phyloP scores from a whole-genome alignment of 2,329 filamentous ascomycete genomes.

The Ophiostoma tasmaniense region DNA sequence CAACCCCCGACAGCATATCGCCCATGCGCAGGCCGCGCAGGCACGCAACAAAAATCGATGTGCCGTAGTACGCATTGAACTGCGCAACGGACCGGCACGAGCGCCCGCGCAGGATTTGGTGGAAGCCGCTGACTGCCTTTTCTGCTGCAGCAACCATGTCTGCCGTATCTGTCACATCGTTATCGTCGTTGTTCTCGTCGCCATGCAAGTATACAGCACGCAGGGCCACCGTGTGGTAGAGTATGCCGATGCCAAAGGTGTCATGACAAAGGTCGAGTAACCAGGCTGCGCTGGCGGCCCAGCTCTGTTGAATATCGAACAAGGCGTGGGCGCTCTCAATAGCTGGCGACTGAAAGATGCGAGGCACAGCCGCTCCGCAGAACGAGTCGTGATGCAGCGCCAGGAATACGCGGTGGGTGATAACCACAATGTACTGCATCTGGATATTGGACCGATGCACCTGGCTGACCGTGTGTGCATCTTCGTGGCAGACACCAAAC shows the following conservation, averaged over 20 bases:
- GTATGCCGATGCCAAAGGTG: constrained; percentile 23
- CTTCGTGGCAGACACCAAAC: background rate
- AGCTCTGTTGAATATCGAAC: constrained; percentile 21
- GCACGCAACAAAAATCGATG: constrained; percentile 21
- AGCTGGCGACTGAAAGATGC: background rate
- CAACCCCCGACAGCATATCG: constrained; percentile 18
- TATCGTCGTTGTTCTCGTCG: background rate
- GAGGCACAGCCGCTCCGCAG: background rate
- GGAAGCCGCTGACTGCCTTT: background rate
- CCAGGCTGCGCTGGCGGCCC: constrained; percentile 18
- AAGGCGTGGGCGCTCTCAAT: background rate
- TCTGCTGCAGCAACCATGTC: background rate
- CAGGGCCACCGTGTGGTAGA: constrained; percentile 20
- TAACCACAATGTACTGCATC: constrained; percentile 20
- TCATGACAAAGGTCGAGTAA: constrained; percentile 24
- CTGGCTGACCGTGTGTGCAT: background rate
- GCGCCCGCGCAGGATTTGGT: constrained; percentile 19
- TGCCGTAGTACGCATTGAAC: constrained; percentile 22
- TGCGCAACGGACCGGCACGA: constrained; percentile 22
- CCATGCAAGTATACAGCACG: background rate
- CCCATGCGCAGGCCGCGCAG: constrained; percentile 15
- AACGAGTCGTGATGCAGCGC: constrained; percentile 22
- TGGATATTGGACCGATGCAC: background rate
- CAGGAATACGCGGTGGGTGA: constrained; percentile 23
- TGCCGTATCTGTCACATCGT: background rate